Conservation (phyloP, 1,284 basidiomycete species). For the Cystobasidiaceae sp. region DNA sequence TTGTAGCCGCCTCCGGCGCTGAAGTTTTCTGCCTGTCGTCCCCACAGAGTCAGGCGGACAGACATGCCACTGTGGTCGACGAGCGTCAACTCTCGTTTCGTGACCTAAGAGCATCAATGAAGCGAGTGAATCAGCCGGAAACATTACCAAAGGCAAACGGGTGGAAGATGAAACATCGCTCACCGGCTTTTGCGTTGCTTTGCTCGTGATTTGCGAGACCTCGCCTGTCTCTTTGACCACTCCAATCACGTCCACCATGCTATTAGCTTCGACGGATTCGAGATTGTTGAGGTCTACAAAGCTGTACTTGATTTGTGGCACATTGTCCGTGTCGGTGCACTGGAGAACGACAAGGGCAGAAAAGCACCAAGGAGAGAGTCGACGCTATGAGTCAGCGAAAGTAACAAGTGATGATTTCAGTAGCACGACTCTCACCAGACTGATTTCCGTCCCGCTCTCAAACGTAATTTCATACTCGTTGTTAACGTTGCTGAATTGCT, state of each 20-base stretch:
- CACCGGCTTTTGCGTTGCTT: slow-evolving; percentile 64
- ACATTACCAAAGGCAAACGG: not conserved
- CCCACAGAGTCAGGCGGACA: slow-evolving; percentile 89
- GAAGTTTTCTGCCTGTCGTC: slow-evolving; percentile 86
- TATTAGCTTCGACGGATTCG: slow-evolving; percentile 65
- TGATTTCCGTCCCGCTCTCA: slow-evolving; percentile 75
- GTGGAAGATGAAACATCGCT: slow-evolving; percentile 37
- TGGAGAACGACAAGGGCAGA: slow-evolving; percentile 31
- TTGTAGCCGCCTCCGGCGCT: slow-evolving; percentile 42
- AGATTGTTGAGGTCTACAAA: slow-evolving; percentile 68
- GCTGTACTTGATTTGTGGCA: slow-evolving; percentile 76
- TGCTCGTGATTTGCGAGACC: slow-evolving; percentile 65
- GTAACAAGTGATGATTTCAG: not conserved
- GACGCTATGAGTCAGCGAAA: no score
- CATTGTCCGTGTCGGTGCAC: slow-evolving; percentile 66
- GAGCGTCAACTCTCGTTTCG: slow-evolving; percentile 80
- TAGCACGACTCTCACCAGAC: slow-evolving; percentile 49
- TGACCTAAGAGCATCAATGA: slow-evolving; percentile 53
- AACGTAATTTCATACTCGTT: slow-evolving; percentile 94
- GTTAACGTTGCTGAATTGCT: slow-evolving; percentile 83
- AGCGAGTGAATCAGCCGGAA: not conserved
- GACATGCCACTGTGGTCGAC: slow-evolving; percentile 78
- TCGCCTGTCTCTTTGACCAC: slow-evolving; percentile 74
- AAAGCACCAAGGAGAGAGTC: not conserved
- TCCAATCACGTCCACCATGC: slow-evolving; percentile 70